Base-by-base conservation (phyloP, 805 yeast species). In the Metschnikowia amazonensis region DNA sequence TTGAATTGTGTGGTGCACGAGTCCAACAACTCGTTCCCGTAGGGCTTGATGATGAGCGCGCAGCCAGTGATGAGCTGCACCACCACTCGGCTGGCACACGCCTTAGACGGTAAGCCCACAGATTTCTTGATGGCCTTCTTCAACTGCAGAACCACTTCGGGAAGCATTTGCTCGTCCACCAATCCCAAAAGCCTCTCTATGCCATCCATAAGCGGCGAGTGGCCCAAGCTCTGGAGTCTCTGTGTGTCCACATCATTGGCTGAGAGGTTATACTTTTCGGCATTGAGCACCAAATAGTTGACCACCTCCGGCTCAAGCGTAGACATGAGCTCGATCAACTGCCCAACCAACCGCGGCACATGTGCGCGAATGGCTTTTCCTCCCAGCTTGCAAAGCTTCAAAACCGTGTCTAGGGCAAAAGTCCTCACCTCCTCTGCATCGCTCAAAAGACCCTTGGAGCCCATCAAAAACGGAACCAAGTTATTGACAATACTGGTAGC, bases 31-130 rank as follows among this genome's bases (percentile, higher is more conserved):
- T 69, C 64, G 45, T 83, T 88, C 10, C 87, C 84, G 56, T 77
- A 77, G 0, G 80, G 69, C 46, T 69, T 65, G 1, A 66, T 55
- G 14, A 76, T 51, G 30, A 67, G 66, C 16, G 66, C 61, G 54
- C 84, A 82, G 49, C 83, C 76, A 9, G 80, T 67, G 0, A 86
- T 77, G 38, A 89, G 61, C 16, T 79, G 74, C 6, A 84, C 87
- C 9, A 90, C 62, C 0, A 89, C 82, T 50, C 81, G 76, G 4
- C 95, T 79, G 0, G 92, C 89, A 20, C 90, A 88, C 0, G 86
- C 89, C 58, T 92, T 89, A 0, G 97, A 88, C 0, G 98, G 97
- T 11, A 94, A 69, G 0, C 98, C 98, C 17, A 90, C 86, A 0
- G 95, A 79, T 45, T 71, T 76, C 49, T 81, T 80, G 7, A 87